These are phyloP conservation scores for Penicillium sp. DNA, from an alignment of 2,329 filamentous ascomycete species.

Conservation along the genomic window DNA sequence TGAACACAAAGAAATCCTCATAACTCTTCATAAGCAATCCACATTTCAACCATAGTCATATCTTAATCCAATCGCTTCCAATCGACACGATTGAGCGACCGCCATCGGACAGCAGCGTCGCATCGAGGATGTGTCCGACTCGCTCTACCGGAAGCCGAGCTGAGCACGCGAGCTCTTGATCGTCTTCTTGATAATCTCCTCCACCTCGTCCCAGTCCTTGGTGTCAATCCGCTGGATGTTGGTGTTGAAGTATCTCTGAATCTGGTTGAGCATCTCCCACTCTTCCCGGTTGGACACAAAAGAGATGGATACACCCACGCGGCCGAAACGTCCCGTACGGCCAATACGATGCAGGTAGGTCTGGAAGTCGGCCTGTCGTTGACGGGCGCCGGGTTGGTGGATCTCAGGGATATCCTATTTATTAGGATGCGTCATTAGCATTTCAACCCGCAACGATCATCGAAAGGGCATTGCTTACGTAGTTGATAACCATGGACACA, in stretches of 20 bases:
- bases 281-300: constrained; percentile 83
- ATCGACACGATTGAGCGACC: no score
- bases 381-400: constrained; percentile 48
- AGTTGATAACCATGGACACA: constrained; percentile 98
- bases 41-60: no score
- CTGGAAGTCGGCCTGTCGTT: constrained; percentile 67
- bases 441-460: no score
- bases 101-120: no score
- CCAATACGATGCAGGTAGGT: constrained; percentile 98
- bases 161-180: no score
- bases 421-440: no score
- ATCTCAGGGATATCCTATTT: constrained; percentile 64
- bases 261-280: constrained; percentile 69
- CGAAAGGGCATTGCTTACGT: no score
- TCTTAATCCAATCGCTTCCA: no score
- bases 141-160: constrained; percentile 31
- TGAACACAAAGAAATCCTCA: no score
- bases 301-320: constrained; percentile 88
- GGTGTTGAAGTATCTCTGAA: constrained; percentile 69
- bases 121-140: no score
- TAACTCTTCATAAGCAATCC: no score
- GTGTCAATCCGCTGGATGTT: constrained; percentile 73
- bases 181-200: constrained; percentile 62
- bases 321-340: constrained; percentile 90
- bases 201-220: constrained; percentile 82